These are phyloP conservation scores for Colletotrichum zoysiae DNA, from an alignment of 2,329 filamentous ascomycete genomes.

Conservation along the genomic window DNA sequence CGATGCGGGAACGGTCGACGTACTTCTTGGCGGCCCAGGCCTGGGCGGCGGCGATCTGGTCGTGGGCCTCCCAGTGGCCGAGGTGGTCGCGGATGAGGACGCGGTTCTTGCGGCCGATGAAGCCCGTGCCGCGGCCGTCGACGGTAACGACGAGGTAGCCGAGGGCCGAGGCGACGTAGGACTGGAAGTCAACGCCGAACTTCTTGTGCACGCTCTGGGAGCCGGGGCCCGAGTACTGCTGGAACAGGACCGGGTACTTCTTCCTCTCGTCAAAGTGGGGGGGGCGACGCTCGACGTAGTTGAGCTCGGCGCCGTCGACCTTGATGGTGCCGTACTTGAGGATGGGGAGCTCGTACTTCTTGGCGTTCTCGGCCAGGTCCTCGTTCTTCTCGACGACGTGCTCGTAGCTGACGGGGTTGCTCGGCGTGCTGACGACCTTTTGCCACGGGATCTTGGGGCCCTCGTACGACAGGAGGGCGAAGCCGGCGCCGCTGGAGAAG, in stretches of 20 bases:
- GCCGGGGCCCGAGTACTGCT: slow-evolving; percentile 94
- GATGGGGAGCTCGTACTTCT: slow-evolving; percentile 84
- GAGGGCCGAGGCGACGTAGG: slow-evolving; percentile 85
- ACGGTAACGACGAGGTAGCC: slow-evolving; percentile 96
- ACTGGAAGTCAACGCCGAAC: slow-evolving; percentile 90
- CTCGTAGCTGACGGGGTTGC: slow-evolving; percentile 73
- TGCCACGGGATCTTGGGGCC: slow-evolving; percentile 93
- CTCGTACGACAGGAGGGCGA: slow-evolving; percentile 84
- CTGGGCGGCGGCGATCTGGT: slow-evolving; percentile 92
- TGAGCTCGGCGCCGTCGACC: slow-evolving; percentile 80
- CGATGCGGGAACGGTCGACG: slow-evolving; percentile 83
- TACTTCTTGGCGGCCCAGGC: slow-evolving; percentile 86
- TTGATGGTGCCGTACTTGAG: slow-evolving; percentile 86
- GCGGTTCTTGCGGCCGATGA: slow-evolving; percentile 85
- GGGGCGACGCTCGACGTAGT: slow-evolving; percentile 86
- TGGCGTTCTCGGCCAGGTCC: slow-evolving; percentile 75
- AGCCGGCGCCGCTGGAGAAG: slow-evolving; percentile 86
- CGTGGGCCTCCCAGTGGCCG: slow-evolving; percentile 85
- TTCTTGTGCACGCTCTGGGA: slow-evolving; percentile 87
- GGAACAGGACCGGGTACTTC: slow-evolving; percentile 94
- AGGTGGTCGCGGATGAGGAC: slow-evolving; percentile 86
- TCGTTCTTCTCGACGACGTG: slow-evolving; percentile 84
- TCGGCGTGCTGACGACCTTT: slow-evolving; percentile 86
- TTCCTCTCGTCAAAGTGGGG: slow-evolving; percentile 87
- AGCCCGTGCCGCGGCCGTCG: slow-evolving; percentile 93